Base-by-base conservation (phyloP, 805 yeast genomes). In the Lipomyces chichibuensis region DNA sequence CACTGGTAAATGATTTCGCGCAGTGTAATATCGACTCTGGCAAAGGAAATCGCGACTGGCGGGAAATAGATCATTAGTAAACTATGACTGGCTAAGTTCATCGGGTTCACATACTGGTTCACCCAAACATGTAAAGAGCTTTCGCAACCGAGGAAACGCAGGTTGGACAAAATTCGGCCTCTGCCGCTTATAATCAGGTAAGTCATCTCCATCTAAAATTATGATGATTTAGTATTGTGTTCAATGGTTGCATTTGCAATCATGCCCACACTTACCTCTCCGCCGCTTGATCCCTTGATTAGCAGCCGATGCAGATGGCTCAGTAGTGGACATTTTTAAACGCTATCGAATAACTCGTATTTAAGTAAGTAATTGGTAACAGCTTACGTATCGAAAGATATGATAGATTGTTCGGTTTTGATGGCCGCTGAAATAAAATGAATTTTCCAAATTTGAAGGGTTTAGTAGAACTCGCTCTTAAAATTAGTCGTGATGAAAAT, bases 61-160 rank as follows among this genome's bases (percentile, higher is more conserved):
- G 3, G 13, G 6, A 43, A 14, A 13, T 9, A 29, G 62, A n/a
- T 43, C 49, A 25, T 58, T 20, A 56, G n/a, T 7, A 53, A 32
- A 13, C 11, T n/a, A 13, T 23, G 7, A 54, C 39, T 37, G 39
- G 39, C 14, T 11, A 13, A 37, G 13, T 0, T n/a, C 49, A 7
- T 33, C 51, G 14, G 51, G 8, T n/a, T 11, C 7, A 57, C 70
- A 14, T 59, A 67, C 70, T 37, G 71, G 68, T 37, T 68, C 71
- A 32, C 69, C 71, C 17, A 68, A 56, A 29, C 55, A 8, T 4
- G 60, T 55, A 37, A 68, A 60, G 13, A 64, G 59, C 39, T 63
- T 68, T 14, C 69, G 54, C 23, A 68, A 9, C 8, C 71, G 69
- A 17, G 51, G 61, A 37, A 63, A 65, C 3, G 51, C 25, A 4